Percentiles rank a stretch among this genome's conserved stretches.
Evolutionary conservation across 208 protist species (phyloP).

Genomic region (Tetramitus jugosus): DNA sequence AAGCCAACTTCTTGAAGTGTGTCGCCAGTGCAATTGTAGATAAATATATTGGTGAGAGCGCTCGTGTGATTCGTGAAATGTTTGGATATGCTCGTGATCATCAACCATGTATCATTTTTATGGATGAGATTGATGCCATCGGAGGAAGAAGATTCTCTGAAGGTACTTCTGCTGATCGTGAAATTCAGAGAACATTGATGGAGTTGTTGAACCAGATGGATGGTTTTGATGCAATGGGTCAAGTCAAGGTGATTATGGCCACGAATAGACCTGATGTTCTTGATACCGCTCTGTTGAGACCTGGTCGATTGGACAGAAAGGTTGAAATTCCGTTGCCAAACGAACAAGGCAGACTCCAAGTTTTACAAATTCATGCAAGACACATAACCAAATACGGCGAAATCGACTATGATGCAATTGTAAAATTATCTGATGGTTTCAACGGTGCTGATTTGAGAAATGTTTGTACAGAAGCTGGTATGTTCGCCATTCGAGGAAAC

Average conservation of each 20-base stretch:
- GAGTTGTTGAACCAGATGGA: constrained; percentile 98
- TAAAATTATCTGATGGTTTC: constrained; percentile 98
- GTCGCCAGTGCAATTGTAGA: constrained; percentile 97
- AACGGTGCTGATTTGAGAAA: constrained; percentile 97
- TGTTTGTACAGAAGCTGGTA: constrained; percentile 97
- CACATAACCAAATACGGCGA: constrained; percentile 93
- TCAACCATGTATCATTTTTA: constrained; percentile 99
- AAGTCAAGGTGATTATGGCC: constrained; percentile 99
- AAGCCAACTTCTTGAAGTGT: constrained; percentile 96
- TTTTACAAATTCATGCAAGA: constrained; percentile 93
- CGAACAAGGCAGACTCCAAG: constrained; percentile 87
- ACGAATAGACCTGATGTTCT: constrained; percentile 92
- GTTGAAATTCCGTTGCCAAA: constrained; percentile 98
- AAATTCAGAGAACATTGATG: constrained; percentile 99
- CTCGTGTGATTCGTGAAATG: constrained; percentile 97
- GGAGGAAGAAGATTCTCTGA: constrained; percentile 94
- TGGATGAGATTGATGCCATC: constrained; percentile 99
- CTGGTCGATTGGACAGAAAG: constrained; percentile 89
- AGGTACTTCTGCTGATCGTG: constrained; percentile 93
- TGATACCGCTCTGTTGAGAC: constrained; percentile 93
- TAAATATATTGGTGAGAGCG: constrained; percentile 99
- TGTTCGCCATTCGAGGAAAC: constrained; percentile 93
- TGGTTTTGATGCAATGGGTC: constrained; percentile 92
- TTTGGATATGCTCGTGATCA: constrained; percentile 94
- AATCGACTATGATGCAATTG: constrained; percentile 95